These are phyloP conservation scores for Patellaria atrata DNA, from an alignment of 495 filamentous ascomycete genomes.

Conservation along the genomic window DNA sequence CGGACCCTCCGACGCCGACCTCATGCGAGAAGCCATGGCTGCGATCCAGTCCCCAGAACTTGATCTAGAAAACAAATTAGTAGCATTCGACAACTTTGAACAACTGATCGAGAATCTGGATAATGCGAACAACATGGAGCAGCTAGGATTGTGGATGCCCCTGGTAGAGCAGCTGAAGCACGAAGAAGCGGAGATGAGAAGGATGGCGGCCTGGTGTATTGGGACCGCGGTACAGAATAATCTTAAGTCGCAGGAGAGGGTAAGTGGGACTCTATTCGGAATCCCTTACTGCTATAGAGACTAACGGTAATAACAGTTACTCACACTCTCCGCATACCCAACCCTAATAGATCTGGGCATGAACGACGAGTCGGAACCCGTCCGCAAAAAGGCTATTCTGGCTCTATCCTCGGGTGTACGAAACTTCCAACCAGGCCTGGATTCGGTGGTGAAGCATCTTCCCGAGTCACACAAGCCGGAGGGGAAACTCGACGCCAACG, in stretches of 20 bases:
- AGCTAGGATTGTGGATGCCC: slow-evolving; percentile 65
- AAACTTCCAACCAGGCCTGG: slow-evolving; percentile 70
- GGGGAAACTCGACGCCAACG: slow-evolving; percentile 47
- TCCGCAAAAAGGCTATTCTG: slow-evolving; percentile 77
- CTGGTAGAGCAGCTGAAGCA: slow-evolving; percentile 52
- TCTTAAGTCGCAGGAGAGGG: slow-evolving; percentile 59
- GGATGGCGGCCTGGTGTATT: slow-evolving; percentile 80
- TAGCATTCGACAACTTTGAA: slow-evolving; percentile 93
- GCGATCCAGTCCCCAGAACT: slow-evolving; percentile 48
- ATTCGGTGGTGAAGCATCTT: slow-evolving; percentile 45
- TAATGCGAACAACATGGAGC: slow-evolving; percentile 84
- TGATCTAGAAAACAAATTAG: slow-evolving; percentile 60
- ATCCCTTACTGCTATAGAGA: neutral
- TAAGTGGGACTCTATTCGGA: slow-evolving; percentile 20
- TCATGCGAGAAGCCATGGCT: slow-evolving; percentile 73
- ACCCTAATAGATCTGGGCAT: slow-evolving; percentile 51
- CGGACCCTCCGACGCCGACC: slow-evolving; percentile 64
- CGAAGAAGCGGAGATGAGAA: slow-evolving; percentile 54
- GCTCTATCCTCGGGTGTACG: slow-evolving; percentile 70
- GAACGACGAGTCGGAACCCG: slow-evolving; percentile 41
- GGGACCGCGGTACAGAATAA: slow-evolving; percentile 97
- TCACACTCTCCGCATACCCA: slow-evolving; percentile 56
- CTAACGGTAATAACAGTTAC: slow-evolving; percentile 30
- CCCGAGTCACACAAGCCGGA: slow-evolving; percentile 44
- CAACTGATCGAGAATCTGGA: slow-evolving; percentile 82